Evolutionary conservation across 2,329 filamentous ascomycete species (phyloP), one percentile per base, ranked within the genome.

Genomic region (Hirsutella minnesotensis): DNA sequence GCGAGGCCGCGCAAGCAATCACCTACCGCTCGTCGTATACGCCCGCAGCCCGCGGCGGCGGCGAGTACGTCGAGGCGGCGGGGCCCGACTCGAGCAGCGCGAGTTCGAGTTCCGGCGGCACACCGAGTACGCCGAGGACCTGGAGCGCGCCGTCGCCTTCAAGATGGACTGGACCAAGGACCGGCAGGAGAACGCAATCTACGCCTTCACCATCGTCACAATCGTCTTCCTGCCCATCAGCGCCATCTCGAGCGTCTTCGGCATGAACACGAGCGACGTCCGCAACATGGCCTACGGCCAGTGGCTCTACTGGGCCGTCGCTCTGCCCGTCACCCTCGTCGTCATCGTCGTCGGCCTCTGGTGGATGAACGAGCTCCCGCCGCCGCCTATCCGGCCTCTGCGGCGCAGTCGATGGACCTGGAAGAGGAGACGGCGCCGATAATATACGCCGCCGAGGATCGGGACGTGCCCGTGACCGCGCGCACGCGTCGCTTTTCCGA

Each of bases 201-300:
- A 69, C 46, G 66, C 64, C 34, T 72, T 73, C 44, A 72, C 70
- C 4, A 60, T 72, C 39, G 66, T 70, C 9, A 72, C 70, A 5
- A 63, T 69, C 44, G 52, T 73, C 37, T 73, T 72, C 47, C 52
- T 73, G 12, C 69, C 70, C 0, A 57, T 72, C 7, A 63, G 62
- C 40, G 58, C 67, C 22, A 60, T 72, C 3, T 64, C 68, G 10
- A 67, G 65, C 50, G 64, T 72, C 44, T 69, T 75, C 48, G 70
- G 71, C 42, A 74, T 75, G 68, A 73, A 75, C 52, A 70, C 69
- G 4, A 57, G 55, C 39, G 71, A 73, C 49, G 58, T 74, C 4
- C 63, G 69, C 21, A 64, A 73, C 48, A 69, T 72, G 63, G 57
- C 66, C n/a, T 53, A 56, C 9, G 57, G 58, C 3, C 69, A 73